These are phyloP conservation scores for Mycosphaerella sp. DNA, from an alignment of 2,329 filamentous ascomycete species.

Conservation along the genomic window DNA sequence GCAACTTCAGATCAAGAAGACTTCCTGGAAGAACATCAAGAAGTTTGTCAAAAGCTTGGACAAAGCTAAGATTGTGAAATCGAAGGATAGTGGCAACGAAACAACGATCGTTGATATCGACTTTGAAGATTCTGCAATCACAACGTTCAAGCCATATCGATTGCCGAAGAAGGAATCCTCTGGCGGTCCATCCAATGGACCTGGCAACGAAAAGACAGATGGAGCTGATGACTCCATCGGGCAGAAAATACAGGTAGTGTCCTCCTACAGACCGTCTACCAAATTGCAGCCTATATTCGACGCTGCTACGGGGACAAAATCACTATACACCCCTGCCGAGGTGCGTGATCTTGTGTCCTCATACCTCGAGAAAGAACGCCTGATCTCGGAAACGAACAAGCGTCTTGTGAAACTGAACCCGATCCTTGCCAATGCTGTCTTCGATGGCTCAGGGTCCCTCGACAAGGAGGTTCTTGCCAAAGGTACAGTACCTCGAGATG, in stretches of 20 bases:
- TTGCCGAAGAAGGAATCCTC: constrained; percentile 52
- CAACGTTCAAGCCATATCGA: constrained; percentile 55
- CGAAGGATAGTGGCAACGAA: constrained; percentile 60
- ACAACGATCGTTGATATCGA: constrained; percentile 59
- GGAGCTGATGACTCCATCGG: constrained; percentile 38
- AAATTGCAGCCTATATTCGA: constrained; percentile 53
- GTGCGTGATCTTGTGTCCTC: constrained; percentile 51
- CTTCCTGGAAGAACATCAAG: constrained; percentile 62
- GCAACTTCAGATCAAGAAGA: constrained; percentile 62
- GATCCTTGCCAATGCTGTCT: constrained; percentile 56
- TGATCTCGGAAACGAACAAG: constrained; percentile 53
- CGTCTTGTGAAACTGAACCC: constrained; percentile 57
- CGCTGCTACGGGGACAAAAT: constrained; percentile 40
- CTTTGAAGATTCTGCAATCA: constrained; percentile 51
- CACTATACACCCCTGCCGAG: constrained; percentile 54
- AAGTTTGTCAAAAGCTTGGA: constrained; percentile 64
- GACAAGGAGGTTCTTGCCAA: constrained; percentile 53
- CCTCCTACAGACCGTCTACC: constrained; percentile 51
- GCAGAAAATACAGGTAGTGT: constrained; percentile 46
- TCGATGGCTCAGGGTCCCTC: constrained; percentile 46
- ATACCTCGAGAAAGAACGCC: constrained; percentile 53
- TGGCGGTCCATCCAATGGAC: constrained; percentile 35
- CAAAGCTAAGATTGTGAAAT: constrained; percentile 56
- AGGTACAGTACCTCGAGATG: constrained; percentile 54
- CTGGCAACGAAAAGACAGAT: constrained; percentile 35